Conservation (phyloP, 768 basidiomycete genomes). For the Tylopilus sp. region DNA sequence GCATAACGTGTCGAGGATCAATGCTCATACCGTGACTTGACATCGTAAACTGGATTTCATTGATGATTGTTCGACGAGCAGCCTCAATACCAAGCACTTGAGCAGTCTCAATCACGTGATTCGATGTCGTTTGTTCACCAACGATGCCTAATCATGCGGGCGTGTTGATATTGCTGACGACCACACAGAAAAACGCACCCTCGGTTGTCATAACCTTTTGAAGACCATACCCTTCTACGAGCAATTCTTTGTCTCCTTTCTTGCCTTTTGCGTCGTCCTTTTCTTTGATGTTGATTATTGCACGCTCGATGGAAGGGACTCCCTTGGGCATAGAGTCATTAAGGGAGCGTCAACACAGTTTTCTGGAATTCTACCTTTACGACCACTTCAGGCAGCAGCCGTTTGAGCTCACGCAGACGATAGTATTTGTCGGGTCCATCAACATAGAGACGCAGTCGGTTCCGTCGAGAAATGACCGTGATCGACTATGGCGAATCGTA, state of each 20-base stretch:
- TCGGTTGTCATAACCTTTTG: slow-evolving; percentile 97
- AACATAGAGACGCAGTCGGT: slow-evolving; percentile 75
- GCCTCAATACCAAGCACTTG: slow-evolving; percentile 98
- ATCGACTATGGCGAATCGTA: slow-evolving; percentile 53
- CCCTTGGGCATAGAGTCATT: slow-evolving; percentile 48
- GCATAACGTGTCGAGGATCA: slow-evolving; percentile 97
- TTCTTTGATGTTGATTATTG: slow-evolving; percentile 95
- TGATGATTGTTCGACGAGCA: slow-evolving; percentile 88
- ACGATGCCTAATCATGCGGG: slow-evolving; percentile 65
- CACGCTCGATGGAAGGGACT: slow-evolving; percentile 81
- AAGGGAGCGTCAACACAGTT: neutral
- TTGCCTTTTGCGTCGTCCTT: slow-evolving; percentile 75
- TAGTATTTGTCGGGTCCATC: slow-evolving; percentile 79
- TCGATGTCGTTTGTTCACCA: slow-evolving; percentile 89
- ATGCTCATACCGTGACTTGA: slow-evolving; percentile 96
- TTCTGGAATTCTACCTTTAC: slow-evolving; percentile 63
- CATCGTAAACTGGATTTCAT: slow-evolving; percentile 98
- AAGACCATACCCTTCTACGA: slow-evolving; percentile 96
- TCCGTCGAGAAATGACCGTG: slow-evolving; percentile 68
- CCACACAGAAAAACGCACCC: slow-evolving; percentile 45
- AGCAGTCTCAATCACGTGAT: slow-evolving; percentile 95
- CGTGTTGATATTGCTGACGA: neutral
- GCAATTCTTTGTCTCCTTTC: slow-evolving; percentile 85
- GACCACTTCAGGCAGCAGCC: slow-evolving; percentile 78
- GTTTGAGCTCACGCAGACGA: slow-evolving; percentile 80